These are phyloP conservation scores for Sporisorium exsertum DNA, from an alignment of 1,284 basidiomycete genomes.

Conservation along the genomic window DNA sequence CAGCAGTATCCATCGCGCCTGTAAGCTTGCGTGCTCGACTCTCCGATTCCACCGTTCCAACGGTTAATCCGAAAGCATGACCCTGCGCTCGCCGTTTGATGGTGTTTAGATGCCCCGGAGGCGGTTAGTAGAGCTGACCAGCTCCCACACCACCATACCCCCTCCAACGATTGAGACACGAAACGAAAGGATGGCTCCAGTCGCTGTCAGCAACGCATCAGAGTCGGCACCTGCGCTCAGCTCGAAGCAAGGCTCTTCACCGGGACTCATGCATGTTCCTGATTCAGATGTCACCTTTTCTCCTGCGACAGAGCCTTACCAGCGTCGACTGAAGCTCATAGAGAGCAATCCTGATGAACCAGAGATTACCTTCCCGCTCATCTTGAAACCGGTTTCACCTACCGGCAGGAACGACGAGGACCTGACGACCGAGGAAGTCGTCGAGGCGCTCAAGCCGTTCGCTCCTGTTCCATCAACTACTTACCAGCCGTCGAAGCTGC, in stretches of 20 bases:
- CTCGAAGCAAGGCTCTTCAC: slow-evolving; percentile 17
- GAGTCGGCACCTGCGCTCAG: background rate
- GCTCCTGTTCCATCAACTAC: slow-evolving; percentile 11
- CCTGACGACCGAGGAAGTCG: slow-evolving; percentile 8
- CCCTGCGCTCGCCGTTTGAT: background rate
- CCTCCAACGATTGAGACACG: background rate
- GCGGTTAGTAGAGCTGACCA: background rate
- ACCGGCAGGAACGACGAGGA: background rate
- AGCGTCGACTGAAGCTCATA: slow-evolving; percentile 32
- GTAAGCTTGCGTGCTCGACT: slow-evolving; percentile 2
- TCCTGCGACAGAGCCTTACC: slow-evolving; percentile 20
- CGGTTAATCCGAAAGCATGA: slow-evolving; percentile 6
- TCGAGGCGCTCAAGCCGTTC: slow-evolving; percentile 19
- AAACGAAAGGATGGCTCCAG: slow-evolving; percentile 24
- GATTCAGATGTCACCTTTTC: slow-evolving; percentile 19
- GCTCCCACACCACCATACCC: background rate
- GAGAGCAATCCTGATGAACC: slow-evolving; percentile 20
- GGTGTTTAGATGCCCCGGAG: background rate
- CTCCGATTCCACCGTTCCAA: background rate
- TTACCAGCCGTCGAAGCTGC: slow-evolving; percentile 27
- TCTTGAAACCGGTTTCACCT: slow-evolving; percentile 15
- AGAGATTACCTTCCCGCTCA: slow-evolving; percentile 32
- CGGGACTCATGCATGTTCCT: background rate
- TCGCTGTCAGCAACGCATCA: slow-evolving; percentile 18
- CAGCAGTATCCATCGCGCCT: background rate